Percentiles rank a stretch among this genome's conserved stretches.
Evolutionary conservation across 2,329 filamentous ascomycete genomes (phyloP).

Genomic region (Aspergillus sclerotialis): DNA sequence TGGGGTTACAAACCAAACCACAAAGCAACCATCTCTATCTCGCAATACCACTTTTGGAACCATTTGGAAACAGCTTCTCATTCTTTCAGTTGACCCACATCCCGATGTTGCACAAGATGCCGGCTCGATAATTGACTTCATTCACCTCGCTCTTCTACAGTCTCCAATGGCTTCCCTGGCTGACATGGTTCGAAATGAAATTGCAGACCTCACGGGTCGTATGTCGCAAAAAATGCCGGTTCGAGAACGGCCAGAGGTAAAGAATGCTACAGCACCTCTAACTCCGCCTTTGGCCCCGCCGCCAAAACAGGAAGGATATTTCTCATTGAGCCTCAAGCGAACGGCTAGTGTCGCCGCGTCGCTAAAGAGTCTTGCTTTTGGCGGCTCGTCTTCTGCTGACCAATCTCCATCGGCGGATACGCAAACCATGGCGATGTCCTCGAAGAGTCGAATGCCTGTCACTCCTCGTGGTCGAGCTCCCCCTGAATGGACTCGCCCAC

Average conservation of each 20-base stretch:
- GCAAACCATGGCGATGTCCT: neutral
- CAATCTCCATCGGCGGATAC: constrained; percentile 2
- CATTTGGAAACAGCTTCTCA: constrained; percentile 87
- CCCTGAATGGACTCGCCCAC: constrained; percentile 57
- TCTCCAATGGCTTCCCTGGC: constrained; percentile 68
- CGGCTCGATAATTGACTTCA: constrained; percentile 74
- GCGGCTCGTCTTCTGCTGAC: constrained; percentile 33
- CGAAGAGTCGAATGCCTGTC: constrained; percentile 28
- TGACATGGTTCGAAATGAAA: constrained; percentile 65
- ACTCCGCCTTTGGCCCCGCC: constrained; percentile 43
- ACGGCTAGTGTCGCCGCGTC: constrained; percentile 60
- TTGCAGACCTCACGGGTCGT: constrained; percentile 29
- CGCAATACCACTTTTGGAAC: constrained; percentile 88
- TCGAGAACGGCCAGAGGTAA: constrained; percentile 25
- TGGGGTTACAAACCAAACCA: constrained; percentile 16
- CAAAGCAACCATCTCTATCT: constrained; percentile 42
- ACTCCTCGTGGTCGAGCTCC: constrained; percentile 46
- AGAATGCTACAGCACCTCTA: constrained; percentile 34
- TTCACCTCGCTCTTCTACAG: constrained; percentile 69
- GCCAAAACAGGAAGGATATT: constrained; percentile 53
- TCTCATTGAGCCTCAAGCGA: constrained; percentile 53
- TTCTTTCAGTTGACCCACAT: constrained; percentile 88
- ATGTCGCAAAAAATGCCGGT: constrained; percentile 33
- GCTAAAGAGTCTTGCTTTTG: constrained; percentile 55
- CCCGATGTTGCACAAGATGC: constrained; percentile 86